Evolutionary conservation across 129 eudicot genomes (phyloP).

Genomic region (Escallonia herrerae): DNA sequence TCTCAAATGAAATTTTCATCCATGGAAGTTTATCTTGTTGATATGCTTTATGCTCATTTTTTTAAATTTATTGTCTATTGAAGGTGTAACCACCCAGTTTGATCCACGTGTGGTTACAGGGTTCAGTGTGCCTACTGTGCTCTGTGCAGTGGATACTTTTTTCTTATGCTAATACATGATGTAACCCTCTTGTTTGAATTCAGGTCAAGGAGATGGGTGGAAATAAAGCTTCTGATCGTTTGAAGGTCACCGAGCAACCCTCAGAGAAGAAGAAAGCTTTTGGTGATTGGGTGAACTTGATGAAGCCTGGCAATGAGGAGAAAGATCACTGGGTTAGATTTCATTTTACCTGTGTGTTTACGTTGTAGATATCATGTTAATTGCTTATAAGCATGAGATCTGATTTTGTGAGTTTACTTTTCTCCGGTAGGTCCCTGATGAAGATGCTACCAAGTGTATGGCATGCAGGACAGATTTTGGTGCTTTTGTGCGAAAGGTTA

Average conservation of each 20-base stretch:
- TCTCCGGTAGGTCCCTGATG: slow-evolving; percentile 75
- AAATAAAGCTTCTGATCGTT: slow-evolving; percentile 22
- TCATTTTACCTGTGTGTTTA: not conserved
- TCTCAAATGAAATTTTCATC: no score
- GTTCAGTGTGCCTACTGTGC: no score
- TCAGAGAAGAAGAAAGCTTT: slow-evolving; percentile 74
- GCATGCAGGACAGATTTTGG: slow-evolving; percentile 58
- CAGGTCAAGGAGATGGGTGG: slow-evolving; percentile 82
- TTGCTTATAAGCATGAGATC: not conserved
- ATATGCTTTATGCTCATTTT: no score
- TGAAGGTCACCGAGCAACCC: slow-evolving; percentile 30
- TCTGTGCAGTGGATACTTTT: not conserved
- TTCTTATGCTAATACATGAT: slow-evolving; percentile 4
- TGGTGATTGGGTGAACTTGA: slow-evolving; percentile 72
- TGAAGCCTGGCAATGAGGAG: slow-evolving; percentile 71
- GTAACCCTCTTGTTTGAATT: not conserved
- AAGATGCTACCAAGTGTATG: slow-evolving; percentile 68
- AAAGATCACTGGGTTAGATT: slow-evolving; percentile 70
- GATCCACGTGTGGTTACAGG: no score
- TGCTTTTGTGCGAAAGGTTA: slow-evolving; percentile 72
- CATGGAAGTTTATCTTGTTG: no score
- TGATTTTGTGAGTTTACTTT: not conserved
- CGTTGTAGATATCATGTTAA: not conserved
- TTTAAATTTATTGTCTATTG: no score
- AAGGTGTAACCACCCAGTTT: no score